Evolutionary conservation across 2,329 filamentous ascomycete genomes (phyloP).

Genomic region (Penicillium vulpinum): DNA sequence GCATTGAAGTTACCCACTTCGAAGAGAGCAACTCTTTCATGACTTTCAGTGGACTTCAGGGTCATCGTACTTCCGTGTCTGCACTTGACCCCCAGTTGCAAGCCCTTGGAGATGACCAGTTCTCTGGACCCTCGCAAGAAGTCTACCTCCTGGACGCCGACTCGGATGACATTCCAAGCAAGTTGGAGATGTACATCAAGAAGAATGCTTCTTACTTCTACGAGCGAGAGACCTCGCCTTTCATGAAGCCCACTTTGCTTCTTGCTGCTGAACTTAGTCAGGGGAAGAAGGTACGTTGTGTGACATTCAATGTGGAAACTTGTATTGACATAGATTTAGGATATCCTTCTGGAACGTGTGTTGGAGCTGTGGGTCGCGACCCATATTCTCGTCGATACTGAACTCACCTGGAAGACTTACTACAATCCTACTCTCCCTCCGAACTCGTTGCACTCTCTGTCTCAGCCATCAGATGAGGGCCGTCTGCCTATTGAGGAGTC

Average conservation of each 20-base stretch:
- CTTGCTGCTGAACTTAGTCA: slow-evolving; percentile 41
- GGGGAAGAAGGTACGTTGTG: slow-evolving; percentile 38
- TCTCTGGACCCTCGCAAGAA: slow-evolving; percentile 39
- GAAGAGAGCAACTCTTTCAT: slow-evolving; percentile 50
- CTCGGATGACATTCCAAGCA: slow-evolving; percentile 51
- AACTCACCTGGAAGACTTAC: slow-evolving; percentile 52
- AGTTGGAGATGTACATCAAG: slow-evolving; percentile 57
- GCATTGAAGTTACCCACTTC: slow-evolving; percentile 59
- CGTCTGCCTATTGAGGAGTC: slow-evolving; percentile 43
- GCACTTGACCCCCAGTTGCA: slow-evolving; percentile 45
- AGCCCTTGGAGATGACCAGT: slow-evolving; percentile 42
- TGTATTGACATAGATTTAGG: slow-evolving; percentile 1
- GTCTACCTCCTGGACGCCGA: slow-evolving; percentile 54
- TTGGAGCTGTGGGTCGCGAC: slow-evolving; percentile 60
- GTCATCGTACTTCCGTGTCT: slow-evolving; percentile 39
- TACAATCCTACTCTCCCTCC: slow-evolving; percentile 47
- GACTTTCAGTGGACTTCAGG: slow-evolving; percentile 47
- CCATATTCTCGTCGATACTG: slow-evolving; percentile 53
- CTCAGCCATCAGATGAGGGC: slow-evolving; percentile 42
- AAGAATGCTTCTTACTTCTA: slow-evolving; percentile 49
- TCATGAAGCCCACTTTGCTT: slow-evolving; percentile 53
- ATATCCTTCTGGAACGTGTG: slow-evolving; percentile 45
- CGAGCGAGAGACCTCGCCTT: slow-evolving; percentile 51
- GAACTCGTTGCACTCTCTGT: slow-evolving; percentile 38
- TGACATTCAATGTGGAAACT: background rate